These are phyloP conservation scores for Tricholoma flavovirens DNA, from an alignment of 768 basidiomycete genomes.

Conservation along the genomic window DNA sequence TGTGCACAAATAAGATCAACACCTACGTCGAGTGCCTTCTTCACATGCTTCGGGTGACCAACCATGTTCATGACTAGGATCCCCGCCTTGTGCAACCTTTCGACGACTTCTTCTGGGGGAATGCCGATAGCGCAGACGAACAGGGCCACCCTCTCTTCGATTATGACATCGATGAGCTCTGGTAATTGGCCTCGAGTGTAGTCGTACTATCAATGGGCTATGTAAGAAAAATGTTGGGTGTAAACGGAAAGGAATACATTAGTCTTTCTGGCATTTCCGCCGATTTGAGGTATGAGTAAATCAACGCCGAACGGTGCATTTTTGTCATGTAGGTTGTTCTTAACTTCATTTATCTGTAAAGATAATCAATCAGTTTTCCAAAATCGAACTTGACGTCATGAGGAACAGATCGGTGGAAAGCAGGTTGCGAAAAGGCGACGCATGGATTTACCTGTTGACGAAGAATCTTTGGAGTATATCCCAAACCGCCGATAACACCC, in stretches of 20 bases:
- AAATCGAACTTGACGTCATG: constrained; percentile 5
- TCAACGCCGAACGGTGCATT: constrained; percentile 89
- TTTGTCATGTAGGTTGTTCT: constrained; percentile 65
- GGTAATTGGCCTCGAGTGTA: constrained; percentile 86
- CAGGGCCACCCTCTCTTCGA: constrained; percentile 81
- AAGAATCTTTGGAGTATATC: constrained; percentile 79
- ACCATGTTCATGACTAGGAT: constrained; percentile 95
- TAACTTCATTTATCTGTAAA: constrained; percentile 72
- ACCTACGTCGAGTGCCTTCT: constrained; percentile 75
- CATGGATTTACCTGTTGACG: constrained; percentile 56
- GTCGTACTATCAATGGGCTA: constrained; percentile 49
- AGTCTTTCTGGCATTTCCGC: constrained; percentile 84
- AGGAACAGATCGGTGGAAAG: background rate
- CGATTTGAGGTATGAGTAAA: constrained; percentile 81
- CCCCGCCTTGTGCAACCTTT: constrained; percentile 75
- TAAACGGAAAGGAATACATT: constrained; percentile 44
- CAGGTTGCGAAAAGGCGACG: background rate
- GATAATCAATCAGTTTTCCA: background rate
- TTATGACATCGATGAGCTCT: constrained; percentile 84
- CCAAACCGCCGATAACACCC: constrained; percentile 88
- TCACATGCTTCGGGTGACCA: constrained; percentile 88
- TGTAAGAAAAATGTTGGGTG: background rate
- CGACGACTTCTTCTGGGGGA: constrained; percentile 75
- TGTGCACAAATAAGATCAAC: constrained; percentile 94
- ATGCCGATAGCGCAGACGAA: constrained; percentile 93